Percentiles rank a stretch among this genome's conserved stretches.
Evolutionary conservation across 768 basidiomycete genomes (phyloP).

Genomic region (Tylopilus intermedius): DNA sequence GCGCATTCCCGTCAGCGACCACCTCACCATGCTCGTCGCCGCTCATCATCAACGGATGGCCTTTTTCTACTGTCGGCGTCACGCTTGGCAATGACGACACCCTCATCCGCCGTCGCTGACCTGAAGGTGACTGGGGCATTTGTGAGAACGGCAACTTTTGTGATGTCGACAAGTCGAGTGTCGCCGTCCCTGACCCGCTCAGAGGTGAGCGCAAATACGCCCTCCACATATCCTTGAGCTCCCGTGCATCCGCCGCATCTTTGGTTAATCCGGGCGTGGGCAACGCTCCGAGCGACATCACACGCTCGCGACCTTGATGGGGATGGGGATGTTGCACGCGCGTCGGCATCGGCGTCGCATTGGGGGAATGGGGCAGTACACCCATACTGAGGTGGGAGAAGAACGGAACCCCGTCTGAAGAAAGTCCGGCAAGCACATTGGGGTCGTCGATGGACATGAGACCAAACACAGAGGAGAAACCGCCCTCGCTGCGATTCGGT

Average conservation of each 20-base stretch:
- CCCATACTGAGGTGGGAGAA: constrained; percentile 38
- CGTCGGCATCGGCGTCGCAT: constrained; percentile 45
- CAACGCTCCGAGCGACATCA: constrained; percentile 23
- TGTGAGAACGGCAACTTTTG: constrained; percentile 11
- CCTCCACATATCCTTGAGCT: constrained; percentile 70
- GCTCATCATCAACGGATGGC: constrained; percentile 14
- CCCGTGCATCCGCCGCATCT: constrained; percentile 38
- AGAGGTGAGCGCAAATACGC: constrained; percentile 68
- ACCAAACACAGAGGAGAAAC: constrained; percentile 63
- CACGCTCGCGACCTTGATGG: constrained; percentile 19
- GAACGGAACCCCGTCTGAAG: constrained; percentile 58
- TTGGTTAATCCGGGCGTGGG: constrained; percentile 31
- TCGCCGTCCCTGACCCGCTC: constrained; percentile 27
- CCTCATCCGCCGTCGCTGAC: constrained; percentile 41
- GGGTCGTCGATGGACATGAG: constrained; percentile 75
- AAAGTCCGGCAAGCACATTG: constrained; percentile 57
- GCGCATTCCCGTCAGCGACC: constrained; percentile 20
- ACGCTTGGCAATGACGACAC: constrained; percentile 69
- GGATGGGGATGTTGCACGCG: constrained; percentile 21
- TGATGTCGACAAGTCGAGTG: constrained; percentile 6
- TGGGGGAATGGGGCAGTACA: constrained; percentile 35
- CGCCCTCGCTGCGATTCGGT: constrained; percentile 31
- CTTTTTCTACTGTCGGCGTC: constrained; percentile 47
- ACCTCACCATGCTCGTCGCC: constrained; percentile 18
- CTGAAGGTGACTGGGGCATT: constrained; percentile 27